phyloP scores from a whole-genome alignment of 805 yeast genomes.

The Candida quercuum region DNA sequence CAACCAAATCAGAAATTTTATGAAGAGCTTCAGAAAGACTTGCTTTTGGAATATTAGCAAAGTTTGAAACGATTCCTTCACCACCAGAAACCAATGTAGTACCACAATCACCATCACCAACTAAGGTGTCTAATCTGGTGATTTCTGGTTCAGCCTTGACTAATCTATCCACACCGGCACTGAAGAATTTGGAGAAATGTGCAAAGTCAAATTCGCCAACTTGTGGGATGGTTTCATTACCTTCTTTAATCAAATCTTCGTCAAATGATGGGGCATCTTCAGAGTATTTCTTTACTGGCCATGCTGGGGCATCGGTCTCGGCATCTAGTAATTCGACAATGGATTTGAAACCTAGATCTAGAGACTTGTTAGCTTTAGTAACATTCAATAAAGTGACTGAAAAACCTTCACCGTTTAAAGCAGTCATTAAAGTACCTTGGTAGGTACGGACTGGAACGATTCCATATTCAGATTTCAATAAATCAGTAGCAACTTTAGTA shows the following conservation, averaged over 20 bases:
- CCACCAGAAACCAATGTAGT: constrained; percentile 85
- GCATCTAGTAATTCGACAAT: constrained; percentile 57
- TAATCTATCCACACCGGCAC: constrained; percentile 45
- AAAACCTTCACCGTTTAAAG: constrained; percentile 89
- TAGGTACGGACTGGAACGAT: constrained; percentile 64
- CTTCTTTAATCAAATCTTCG: constrained; percentile 22
- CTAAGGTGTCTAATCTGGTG: constrained; percentile 79
- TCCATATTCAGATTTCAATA: constrained; percentile 45
- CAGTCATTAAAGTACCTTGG: constrained; percentile 80
- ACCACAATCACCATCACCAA: constrained; percentile 98
- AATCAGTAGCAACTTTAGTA: constrained; percentile 49
- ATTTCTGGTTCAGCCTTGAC: constrained; percentile 74
- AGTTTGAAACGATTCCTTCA: constrained; percentile 54
- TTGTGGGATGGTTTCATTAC: constrained; percentile 26
- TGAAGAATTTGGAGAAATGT: constrained; percentile 31
- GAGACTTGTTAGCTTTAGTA: constrained; percentile 40
- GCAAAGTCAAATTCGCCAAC: constrained; percentile 33
- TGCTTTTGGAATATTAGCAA: constrained; percentile 35
- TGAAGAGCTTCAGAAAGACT: constrained; percentile 51
- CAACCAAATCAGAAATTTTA: constrained; percentile 79
- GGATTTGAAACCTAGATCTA: constrained; percentile 24
- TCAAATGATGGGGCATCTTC: constrained; percentile 28
- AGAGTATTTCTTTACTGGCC: constrained; percentile 40
- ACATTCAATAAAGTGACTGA: constrained; percentile 77
- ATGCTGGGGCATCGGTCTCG: constrained; percentile 77